Percentiles rank a stretch among this genome's conserved stretches.
These are phyloP conservation scores for Fusarium nurragi DNA, from an alignment of 2,329 filamentous ascomycete genomes.

Conservation along the genomic window DNA sequence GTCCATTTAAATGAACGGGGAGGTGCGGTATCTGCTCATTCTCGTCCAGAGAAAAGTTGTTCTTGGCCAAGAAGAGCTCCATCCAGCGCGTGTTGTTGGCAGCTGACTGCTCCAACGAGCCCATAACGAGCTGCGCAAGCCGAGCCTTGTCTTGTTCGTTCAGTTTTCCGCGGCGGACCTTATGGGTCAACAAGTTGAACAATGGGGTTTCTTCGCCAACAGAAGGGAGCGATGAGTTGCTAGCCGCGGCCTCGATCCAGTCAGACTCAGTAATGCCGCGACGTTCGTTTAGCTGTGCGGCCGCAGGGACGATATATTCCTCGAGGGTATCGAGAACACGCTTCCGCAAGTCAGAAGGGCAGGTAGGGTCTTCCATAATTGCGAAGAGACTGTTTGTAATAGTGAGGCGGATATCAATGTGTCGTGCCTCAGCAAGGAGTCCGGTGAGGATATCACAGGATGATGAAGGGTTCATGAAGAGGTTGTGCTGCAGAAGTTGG, in stretches of 20 bases:
- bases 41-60: slow-evolving; percentile 38
- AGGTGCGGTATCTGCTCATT: slow-evolving; percentile 39
- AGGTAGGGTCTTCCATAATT: slow-evolving; percentile 31
- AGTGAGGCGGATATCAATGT: slow-evolving; percentile 48
- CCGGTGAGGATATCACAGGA: slow-evolving; percentile 44
- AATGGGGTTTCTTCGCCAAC: slow-evolving; percentile 20
- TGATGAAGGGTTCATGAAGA: slow-evolving; percentile 39
- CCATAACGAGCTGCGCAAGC: slow-evolving; percentile 40
- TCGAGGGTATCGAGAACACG: slow-evolving; percentile 44
- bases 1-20: slow-evolving; percentile 30
- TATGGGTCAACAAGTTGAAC: slow-evolving; percentile 7
- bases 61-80: slow-evolving; percentile 45
- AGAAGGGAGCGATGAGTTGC: slow-evolving; percentile 4
- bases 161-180: background rate
- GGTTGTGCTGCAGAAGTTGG: slow-evolving; percentile 45
- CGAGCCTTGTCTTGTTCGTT: slow-evolving; percentile 7
- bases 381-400: slow-evolving; percentile 45
- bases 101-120: slow-evolving; percentile 42
- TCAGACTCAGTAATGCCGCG: slow-evolving; percentile 40
- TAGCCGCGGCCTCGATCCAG: slow-evolving; percentile 36
- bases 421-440: slow-evolving; percentile 45
- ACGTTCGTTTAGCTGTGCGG: slow-evolving; percentile 47
- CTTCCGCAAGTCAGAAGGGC: slow-evolving; percentile 10
- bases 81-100: slow-evolving; percentile 47
- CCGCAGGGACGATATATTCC: slow-evolving; percentile 42